Evolutionary conservation across 78 protist species (phyloP).

Genomic region (Capsaspora owczarzaki): DNA sequence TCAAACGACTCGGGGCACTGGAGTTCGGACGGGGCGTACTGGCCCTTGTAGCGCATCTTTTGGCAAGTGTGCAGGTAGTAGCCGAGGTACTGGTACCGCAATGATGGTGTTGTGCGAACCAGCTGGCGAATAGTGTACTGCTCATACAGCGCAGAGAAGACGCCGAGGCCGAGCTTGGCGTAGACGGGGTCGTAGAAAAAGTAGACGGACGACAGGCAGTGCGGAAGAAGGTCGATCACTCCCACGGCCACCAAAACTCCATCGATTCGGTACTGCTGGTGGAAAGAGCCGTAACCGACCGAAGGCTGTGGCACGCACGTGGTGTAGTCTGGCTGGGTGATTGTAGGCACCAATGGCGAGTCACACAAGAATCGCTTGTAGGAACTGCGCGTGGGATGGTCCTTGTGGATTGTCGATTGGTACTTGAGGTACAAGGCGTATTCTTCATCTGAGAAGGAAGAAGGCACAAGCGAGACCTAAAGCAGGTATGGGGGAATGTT

Average conservation of each 20-base stretch:
- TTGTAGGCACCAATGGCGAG: constrained; percentile 1
- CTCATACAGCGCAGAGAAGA: constrained; percentile 22
- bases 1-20: constrained; percentile 4
- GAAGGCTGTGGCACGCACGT: not conserved
- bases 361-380: constrained; percentile 22
- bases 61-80: constrained; percentile 44
- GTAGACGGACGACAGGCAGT: constrained; percentile 72
- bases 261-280: constrained; percentile 64
- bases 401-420: constrained; percentile 34
- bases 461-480: not conserved
- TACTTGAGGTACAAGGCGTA: constrained; percentile 32
- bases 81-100: constrained; percentile 60
- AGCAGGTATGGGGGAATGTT: not conserved
- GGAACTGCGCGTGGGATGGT: constrained; percentile 2
- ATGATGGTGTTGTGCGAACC: not conserved
- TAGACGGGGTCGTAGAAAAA: constrained; percentile 68
- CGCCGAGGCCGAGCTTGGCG: constrained; percentile 41
- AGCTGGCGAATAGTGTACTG: not conserved
- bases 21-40: constrained; percentile 40
- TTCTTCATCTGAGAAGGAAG: constrained; percentile 3
- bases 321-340: not conserved
- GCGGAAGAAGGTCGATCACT: constrained; percentile 67
- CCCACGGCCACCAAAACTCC: constrained; percentile 68
- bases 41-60: constrained; percentile 67
- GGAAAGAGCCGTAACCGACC: constrained; percentile 53